These are phyloP conservation scores for Pleurotus citrinopileatus DNA, from an alignment of 768 basidiomycete genomes.

Conservation along the genomic window DNA sequence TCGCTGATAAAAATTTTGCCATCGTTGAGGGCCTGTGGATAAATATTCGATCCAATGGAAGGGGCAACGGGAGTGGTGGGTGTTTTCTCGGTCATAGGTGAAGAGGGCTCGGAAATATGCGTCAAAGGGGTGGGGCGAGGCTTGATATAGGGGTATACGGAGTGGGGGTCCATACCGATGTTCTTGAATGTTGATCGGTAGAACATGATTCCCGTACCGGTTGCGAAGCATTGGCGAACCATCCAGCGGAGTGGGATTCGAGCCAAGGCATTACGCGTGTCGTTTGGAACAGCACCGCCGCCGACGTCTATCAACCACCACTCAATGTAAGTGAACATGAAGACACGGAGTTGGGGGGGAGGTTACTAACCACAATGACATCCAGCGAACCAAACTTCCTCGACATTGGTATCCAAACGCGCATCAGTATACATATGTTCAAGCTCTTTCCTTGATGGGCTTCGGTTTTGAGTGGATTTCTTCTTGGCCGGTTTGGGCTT, in stretches of 20 bases:
- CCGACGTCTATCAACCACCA: slow-evolving; percentile 83
- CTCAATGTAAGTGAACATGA: too few relatives aligned
- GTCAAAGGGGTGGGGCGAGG: slow-evolving; percentile 34
- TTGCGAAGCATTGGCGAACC: slow-evolving; percentile 60
- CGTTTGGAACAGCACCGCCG: slow-evolving; percentile 64
- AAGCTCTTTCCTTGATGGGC: slow-evolving; percentile 33
- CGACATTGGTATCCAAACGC: slow-evolving; percentile 49
- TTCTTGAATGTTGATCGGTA: slow-evolving; percentile 40
- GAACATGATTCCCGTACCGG: slow-evolving; percentile 60
- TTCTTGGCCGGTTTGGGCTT: slow-evolving; percentile 17
- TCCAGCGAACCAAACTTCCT: slow-evolving; percentile 82
- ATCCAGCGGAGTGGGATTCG: slow-evolving; percentile 78
- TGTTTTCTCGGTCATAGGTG: slow-evolving; percentile 13
- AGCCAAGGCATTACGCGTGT: slow-evolving; percentile 54
- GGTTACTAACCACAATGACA: slow-evolving; percentile 58
- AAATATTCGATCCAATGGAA: slow-evolving; percentile 14
- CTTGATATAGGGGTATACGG: slow-evolving; percentile 42
- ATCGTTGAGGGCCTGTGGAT: slow-evolving; percentile 17
- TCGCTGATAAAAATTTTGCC: slow-evolving; percentile 37
- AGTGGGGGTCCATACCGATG: slow-evolving; percentile 44
- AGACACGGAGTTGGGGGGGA: background rate
- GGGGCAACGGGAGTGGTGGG: too few relatives aligned
- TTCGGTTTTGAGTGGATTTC: slow-evolving; percentile 16
- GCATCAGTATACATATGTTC: slow-evolving; percentile 36
- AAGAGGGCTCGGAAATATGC: slow-evolving; percentile 16